Percentiles rank a stretch among this genome's conserved stretches.
phyloP scores from a whole-genome alignment of 495 filamentous ascomycete genomes.

The Daldinia grandis region DNA sequence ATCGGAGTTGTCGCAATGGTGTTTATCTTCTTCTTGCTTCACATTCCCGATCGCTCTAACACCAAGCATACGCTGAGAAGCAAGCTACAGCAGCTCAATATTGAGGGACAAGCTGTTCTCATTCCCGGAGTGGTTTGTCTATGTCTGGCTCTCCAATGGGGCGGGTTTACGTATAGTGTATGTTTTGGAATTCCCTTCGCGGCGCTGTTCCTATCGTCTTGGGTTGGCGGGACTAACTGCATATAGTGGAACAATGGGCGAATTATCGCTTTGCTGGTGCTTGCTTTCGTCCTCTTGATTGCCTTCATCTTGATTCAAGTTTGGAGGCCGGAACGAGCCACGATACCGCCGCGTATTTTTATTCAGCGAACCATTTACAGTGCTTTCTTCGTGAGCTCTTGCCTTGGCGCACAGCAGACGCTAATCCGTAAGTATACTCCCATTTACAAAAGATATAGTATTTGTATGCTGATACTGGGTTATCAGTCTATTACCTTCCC shows the following conservation, averaged over 20 bases:
- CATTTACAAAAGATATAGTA: slow-evolving; percentile 9
- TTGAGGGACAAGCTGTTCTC: slow-evolving; percentile 67
- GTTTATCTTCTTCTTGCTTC: slow-evolving; percentile 65
- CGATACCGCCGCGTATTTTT: slow-evolving; percentile 72
- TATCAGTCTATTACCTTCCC: slow-evolving; percentile 61
- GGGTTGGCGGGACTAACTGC: neutral
- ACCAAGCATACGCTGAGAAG: neutral
- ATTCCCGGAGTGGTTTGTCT: slow-evolving; percentile 74
- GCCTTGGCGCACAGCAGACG: slow-evolving; percentile 61
- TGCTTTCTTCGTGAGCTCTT: neutral
- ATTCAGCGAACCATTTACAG: slow-evolving; percentile 58
- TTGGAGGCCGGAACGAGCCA: slow-evolving; percentile 70
- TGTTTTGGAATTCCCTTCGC: neutral
- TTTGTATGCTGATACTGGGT: neutral
- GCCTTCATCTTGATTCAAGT: slow-evolving; percentile 68
- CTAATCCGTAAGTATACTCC: slow-evolving; percentile 61
- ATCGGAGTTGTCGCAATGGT: slow-evolving; percentile 70
- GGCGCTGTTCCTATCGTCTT: neutral
- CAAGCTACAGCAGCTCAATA: slow-evolving; percentile 61
- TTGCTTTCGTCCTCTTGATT: slow-evolving; percentile 65
- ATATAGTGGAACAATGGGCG: slow-evolving; percentile 63
- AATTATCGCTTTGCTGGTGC: slow-evolving; percentile 69
- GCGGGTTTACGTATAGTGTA: slow-evolving; percentile 66
- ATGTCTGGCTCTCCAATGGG: slow-evolving; percentile 82
- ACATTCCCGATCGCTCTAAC: slow-evolving; percentile 53